Base-by-base conservation (phyloP, 2,329 filamentous ascomycete genomes). In the Eurotiales sp. region DNA sequence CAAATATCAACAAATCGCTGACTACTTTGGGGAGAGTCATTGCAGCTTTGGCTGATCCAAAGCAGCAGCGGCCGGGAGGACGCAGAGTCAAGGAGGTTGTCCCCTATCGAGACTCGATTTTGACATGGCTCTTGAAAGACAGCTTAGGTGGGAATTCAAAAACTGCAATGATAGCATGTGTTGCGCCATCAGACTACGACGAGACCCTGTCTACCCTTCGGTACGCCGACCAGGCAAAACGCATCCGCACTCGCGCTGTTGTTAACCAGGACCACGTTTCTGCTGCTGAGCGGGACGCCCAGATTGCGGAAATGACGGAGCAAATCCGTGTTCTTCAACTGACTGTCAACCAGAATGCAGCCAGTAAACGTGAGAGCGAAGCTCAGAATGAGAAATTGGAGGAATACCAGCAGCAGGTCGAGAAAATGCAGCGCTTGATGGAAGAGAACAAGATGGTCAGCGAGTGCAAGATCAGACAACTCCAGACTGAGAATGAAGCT, bases 101-200 rank as follows among this genome's bases (percentile, higher is more conserved):
- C 2, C 93, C 93, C 4, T 99, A 96, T 70, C 86, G 93, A 57
- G 93, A 99, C 71, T 96, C 90, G 1, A 83, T 87, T 39, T 71
- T 87, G 27, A 87, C 84, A 10, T 87, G 92, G 92, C 80, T 99
- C 3, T 79, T 99, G 57, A 97, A 97, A 68, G 93, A 99, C 70
- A 95, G 88, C 1, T 78, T 99, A 0, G 93, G 93, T 11, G 93
- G 93, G 50, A 99, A 99, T 78, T 92, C 86, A 64, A 99, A 97
- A 72, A 99, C 93, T 8, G 93, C 93, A 56, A 99, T 99, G 93
- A 96, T 99, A 62, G 93, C 93, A 8, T 97, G 93, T 68, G 96
- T 99, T 60, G 86, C 90, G 4, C 93, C 93, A 0, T 86, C 88
- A 0, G 93, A 99, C 72, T 97, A 99, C 66, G 93, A 99, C 52